Evolutionary conservation across 164 flowering plant species (phyloP).

Genomic region (Echeveria elegans): DNA sequence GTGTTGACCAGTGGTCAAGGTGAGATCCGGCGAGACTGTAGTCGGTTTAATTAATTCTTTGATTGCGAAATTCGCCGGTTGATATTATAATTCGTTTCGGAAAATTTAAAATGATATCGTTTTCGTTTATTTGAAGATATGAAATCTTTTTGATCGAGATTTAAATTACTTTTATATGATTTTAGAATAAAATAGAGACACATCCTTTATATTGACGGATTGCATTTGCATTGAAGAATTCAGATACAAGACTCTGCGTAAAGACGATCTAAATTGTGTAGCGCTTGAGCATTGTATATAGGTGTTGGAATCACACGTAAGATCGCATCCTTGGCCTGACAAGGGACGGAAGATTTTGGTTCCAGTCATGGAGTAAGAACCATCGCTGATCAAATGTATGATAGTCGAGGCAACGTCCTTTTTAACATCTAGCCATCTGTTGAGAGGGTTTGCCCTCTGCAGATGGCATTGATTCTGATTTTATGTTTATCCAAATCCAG

Average conservation of each 20-base stretch:
- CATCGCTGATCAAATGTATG: constrained; percentile 72
- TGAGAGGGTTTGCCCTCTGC: constrained; percentile 66
- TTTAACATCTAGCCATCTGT: constrained; percentile 79
- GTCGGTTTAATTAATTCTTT: constrained; percentile 51
- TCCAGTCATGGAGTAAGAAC: constrained; percentile 86
- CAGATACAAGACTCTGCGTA: too few species aligned
- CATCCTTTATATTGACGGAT: too few species aligned
- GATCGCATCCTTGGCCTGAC: constrained; percentile 86
- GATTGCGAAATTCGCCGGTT: background rate
- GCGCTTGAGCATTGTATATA: background rate
- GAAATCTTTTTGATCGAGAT: too few species aligned
- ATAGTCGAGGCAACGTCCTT: constrained; percentile 72
- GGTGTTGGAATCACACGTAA: constrained; percentile 42
- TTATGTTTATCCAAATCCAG: constrained; percentile 69
- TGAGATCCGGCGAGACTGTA: constrained; percentile 47
- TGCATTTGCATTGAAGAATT: too few species aligned
- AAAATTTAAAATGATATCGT: too few species aligned
- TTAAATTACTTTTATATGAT: too few species aligned
- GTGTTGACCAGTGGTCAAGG: constrained; percentile 52
- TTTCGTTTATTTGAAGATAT: too few species aligned
- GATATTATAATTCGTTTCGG: too few species aligned
- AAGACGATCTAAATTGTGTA: too few species aligned
- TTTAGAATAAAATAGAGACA: background rate
- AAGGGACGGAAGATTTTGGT: constrained; percentile 63
- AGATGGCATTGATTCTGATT: constrained; percentile 70